Conservation (phyloP, 148 eudicot genomes). For the Drosera capensis region DNA sequence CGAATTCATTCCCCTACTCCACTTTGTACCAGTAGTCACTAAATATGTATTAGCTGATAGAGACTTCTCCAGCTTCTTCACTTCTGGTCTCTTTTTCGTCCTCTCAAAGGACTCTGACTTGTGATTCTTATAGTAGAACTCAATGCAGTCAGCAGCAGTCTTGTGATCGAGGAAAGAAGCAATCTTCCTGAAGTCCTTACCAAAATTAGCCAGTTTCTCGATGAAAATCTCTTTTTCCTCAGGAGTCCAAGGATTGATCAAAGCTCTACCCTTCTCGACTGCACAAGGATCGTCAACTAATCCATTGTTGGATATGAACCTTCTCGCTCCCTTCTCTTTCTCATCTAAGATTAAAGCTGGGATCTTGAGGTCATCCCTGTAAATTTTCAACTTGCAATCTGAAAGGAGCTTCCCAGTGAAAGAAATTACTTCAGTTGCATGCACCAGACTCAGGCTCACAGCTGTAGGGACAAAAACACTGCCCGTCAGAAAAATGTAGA, state of each 20-base stretch:
- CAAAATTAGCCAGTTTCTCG: constrained; percentile 43
- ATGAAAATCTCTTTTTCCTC: constrained; percentile 64
- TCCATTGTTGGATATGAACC: constrained; percentile 58
- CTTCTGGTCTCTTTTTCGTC: constrained; percentile 36
- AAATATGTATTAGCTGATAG: constrained; percentile 32
- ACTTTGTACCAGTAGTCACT: constrained; percentile 56
- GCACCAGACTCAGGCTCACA: constrained; percentile 30
- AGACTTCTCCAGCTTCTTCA: constrained; percentile 38
- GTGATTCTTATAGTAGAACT: constrained; percentile 91
- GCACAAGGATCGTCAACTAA: constrained; percentile 72
- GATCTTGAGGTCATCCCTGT: constrained; percentile 53
- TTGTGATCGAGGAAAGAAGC: constrained; percentile 71
- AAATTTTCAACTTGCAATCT: constrained; percentile 26
- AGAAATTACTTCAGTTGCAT: constrained; percentile 28
- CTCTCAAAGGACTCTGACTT: constrained; percentile 51
- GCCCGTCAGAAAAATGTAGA: too few relatives aligned
- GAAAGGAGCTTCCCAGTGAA: constrained; percentile 43
- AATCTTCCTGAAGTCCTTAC: constrained; percentile 71
- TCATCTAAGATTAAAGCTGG: constrained; percentile 65
- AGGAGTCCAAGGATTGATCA: constrained; percentile 60
- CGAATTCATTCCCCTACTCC: constrained; percentile 44
- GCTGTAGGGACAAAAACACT: constrained; percentile 22
- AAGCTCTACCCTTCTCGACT: constrained; percentile 61
- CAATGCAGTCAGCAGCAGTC: constrained; percentile 75
- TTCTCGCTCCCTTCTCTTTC: constrained; percentile 33